Evolutionary conservation across 441 rosid species (phyloP).

Genomic region (Adansonia grandidieri): DNA sequence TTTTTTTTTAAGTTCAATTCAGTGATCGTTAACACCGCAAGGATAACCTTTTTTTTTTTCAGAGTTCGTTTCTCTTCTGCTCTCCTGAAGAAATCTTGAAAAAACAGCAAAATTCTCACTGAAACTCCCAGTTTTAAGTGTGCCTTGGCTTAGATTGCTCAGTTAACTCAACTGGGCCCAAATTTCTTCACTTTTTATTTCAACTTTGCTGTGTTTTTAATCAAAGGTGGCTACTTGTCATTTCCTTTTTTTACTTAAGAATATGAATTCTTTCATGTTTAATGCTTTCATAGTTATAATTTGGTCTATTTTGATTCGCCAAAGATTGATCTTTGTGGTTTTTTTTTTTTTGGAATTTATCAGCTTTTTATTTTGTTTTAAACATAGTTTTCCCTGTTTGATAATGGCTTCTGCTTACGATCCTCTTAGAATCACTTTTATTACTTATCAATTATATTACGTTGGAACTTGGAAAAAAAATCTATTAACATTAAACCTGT

Average conservation of each 20-base stretch:
- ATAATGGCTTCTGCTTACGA: background rate
- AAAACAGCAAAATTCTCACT: background rate
- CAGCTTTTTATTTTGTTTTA: background rate
- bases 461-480: conserved; percentile 7
- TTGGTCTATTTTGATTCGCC: background rate
- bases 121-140: background rate
- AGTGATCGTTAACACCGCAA: background rate
- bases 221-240: conserved; percentile 14
- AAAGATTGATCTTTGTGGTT: background rate
- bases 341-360: background rate
- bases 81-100: background rate
- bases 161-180: background rate
- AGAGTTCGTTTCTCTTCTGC: background rate
- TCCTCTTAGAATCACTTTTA: conserved; percentile 3
- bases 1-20: background rate
- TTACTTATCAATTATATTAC: background rate
- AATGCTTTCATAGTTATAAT: background rate
- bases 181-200: conserved; percentile 7
- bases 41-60: background rate
- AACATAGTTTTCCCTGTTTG: background rate
- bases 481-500: background rate
- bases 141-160: background rate
- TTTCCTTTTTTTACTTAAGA: background rate
- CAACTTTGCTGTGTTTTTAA: background rate
- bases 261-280: conserved; percentile 6